Conservation (phyloP, 139 green algal species). For the Pleodorina starrii region DNA sequence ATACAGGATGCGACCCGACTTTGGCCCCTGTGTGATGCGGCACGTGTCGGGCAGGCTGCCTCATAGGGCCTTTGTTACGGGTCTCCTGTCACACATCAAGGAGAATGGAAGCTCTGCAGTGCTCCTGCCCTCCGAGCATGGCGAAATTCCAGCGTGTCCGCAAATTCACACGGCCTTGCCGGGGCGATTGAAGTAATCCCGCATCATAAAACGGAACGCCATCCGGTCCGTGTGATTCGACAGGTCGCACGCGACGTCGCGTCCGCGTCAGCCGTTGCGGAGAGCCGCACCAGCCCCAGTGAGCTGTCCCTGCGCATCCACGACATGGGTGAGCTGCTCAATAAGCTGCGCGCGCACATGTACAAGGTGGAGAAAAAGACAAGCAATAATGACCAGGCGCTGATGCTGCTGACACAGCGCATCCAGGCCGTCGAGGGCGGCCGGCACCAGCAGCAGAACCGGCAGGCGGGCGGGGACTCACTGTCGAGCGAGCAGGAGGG, state of each 20-base stretch:
- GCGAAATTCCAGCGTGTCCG: no score
- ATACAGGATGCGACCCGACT: no score
- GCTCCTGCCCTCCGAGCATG: no score
- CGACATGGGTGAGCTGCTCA: conserved; percentile 55
- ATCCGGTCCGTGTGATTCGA: no score
- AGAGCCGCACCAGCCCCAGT: conserved; percentile 33
- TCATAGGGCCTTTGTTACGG: no score
- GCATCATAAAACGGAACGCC: no score
- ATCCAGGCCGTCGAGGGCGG: conserved; percentile 10
- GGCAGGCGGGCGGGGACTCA: background rate
- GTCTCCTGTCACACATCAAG: no score
- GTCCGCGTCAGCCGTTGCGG: background rate
- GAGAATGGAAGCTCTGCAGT: no score
- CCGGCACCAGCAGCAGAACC: background rate
- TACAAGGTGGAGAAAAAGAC: conserved; percentile 62
- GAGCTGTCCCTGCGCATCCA: conserved; percentile 53
- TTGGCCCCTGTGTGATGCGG: no score
- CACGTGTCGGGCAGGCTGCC: no score
- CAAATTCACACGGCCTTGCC: no score
- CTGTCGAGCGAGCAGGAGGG: background rate
- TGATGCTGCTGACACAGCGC: background rate
- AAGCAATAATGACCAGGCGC: background rate
- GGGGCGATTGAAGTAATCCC: no score
- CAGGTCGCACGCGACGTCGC: conserved; percentile 10
- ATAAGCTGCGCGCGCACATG: conserved; percentile 58